Evolutionary conservation across 768 basidiomycete species (phyloP).

Genomic region (Hortiboletus campestris): DNA sequence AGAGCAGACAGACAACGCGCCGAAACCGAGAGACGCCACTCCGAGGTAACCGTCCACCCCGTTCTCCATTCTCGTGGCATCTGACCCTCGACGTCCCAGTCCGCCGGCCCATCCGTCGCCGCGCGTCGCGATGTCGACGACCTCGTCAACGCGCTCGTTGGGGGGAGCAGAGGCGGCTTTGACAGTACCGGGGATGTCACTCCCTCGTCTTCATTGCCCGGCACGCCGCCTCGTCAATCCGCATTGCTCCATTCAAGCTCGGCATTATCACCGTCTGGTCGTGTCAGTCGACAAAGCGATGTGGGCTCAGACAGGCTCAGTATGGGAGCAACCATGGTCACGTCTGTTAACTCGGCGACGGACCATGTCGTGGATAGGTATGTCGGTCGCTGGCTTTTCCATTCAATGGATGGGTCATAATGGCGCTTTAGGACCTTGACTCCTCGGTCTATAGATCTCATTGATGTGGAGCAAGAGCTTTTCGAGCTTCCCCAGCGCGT

Average conservation of each 20-base stretch:
- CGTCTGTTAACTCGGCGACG: conserved; percentile 52
- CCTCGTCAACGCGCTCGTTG: conserved; percentile 58
- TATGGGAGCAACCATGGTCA: conserved; percentile 44
- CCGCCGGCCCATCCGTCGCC: conserved; percentile 39
- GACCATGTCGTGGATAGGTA: conserved; percentile 73
- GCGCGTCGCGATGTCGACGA: conserved; percentile 65
- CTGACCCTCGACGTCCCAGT: conserved; percentile 23
- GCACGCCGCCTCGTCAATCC: conserved; percentile 56
- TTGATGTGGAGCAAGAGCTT: conserved; percentile 86
- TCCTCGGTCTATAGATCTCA: conserved; percentile 69
- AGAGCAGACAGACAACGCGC: conserved; percentile 66
- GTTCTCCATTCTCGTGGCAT: conserved; percentile 1
- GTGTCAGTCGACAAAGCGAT: conserved; percentile 72
- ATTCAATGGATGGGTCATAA: background rate
- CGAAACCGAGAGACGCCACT: conserved; percentile 41
- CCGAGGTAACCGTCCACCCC: conserved; percentile 23
- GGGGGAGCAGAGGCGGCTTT: conserved; percentile 43
- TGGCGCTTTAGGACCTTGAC: conserved; percentile 50
- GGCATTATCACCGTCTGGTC: conserved; percentile 49
- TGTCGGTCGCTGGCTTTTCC: conserved; percentile 18
- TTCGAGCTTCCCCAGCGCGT: conserved; percentile 90
- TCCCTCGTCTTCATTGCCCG: conserved; percentile 69
- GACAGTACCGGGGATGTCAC: conserved; percentile 62
- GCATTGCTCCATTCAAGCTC: conserved; percentile 36
- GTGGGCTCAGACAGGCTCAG: conserved; percentile 48